A percentile compares a stretch with the other conserved stretches of the same genome.
These are phyloP conservation scores for Solanum hybrid DNA, from an alignment of 305 asterid species.

Conservation along the genomic window DNA sequence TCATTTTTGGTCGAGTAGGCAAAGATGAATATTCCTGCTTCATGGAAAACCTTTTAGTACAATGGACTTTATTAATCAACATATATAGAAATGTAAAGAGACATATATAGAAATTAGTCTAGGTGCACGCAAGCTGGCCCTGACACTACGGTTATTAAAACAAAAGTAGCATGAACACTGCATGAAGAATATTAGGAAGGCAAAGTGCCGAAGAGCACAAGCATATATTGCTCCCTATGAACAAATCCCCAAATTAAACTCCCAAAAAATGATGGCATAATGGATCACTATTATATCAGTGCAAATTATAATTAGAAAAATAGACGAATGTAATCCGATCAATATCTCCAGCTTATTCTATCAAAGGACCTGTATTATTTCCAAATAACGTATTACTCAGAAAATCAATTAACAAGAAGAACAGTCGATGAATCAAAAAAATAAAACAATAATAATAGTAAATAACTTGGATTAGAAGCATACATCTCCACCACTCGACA, in stretches of 20 bases:
- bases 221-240: background rate
- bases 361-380: background rate
- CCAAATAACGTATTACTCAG: background rate
- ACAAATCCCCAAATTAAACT: background rate
- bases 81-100: background rate
- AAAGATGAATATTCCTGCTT: background rate
- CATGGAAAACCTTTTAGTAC: background rate
- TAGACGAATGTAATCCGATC: background rate
- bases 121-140: background rate
- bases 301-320: background rate
- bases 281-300: background rate
- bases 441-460: background rate
- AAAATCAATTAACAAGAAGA: background rate
- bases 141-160: background rate
- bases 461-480: background rate
- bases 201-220: background rate
- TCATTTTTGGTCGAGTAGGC: background rate
- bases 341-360: background rate
- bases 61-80: background rate
- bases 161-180: background rate
- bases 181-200: background rate
- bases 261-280: background rate
- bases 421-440: background rate
- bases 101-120: background rate
- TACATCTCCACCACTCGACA: background rate